Evolutionary conservation across 2,329 filamentous ascomycete genomes (phyloP).

Genomic region (Nigrospora sphaerica): DNA sequence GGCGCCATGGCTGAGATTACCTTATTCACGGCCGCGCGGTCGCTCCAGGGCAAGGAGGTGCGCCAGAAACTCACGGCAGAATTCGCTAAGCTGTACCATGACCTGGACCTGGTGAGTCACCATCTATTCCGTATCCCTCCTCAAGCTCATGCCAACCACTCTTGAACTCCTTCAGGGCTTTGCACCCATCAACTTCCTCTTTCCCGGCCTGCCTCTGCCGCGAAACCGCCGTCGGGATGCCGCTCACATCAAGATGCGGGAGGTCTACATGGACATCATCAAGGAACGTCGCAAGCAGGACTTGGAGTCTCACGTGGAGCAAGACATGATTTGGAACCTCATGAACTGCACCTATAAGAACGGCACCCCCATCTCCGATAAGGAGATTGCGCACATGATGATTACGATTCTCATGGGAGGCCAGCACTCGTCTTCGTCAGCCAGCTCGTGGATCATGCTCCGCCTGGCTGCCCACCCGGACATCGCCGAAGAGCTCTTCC

Average conservation of each 20-base stretch:
- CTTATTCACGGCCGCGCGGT: conserved; percentile 70
- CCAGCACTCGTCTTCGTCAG: conserved; percentile 73
- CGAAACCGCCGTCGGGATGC: conserved; percentile 66
- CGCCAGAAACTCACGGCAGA: conserved; percentile 62
- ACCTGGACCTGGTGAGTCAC: conserved; percentile 50
- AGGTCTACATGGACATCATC: conserved; percentile 67
- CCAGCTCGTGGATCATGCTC: conserved; percentile 71
- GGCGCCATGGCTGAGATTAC: conserved; percentile 68
- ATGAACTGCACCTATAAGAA: conserved; percentile 74
- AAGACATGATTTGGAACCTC: conserved; percentile 73
- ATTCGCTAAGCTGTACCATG: conserved; percentile 70
- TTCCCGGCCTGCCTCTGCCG: conserved; percentile 71
- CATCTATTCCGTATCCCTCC: background rate
- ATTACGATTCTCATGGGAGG: conserved; percentile 79
- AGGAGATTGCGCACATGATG: conserved; percentile 79
- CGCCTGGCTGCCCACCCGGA: conserved; percentile 64
- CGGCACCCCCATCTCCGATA: conserved; percentile 60
- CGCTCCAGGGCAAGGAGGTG: conserved; percentile 70
- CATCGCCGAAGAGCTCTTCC: conserved; percentile 62
- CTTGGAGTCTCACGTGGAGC: conserved; percentile 39
- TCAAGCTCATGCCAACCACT: background rate
- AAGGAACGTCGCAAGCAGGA: conserved; percentile 45
- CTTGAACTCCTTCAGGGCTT: conserved; percentile 51
- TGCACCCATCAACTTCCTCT: conserved; percentile 72
- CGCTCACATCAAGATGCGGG: conserved; percentile 65